Evolutionary conservation across 164 flowering plant species (phyloP).

Genomic region (Santalum album): DNA sequence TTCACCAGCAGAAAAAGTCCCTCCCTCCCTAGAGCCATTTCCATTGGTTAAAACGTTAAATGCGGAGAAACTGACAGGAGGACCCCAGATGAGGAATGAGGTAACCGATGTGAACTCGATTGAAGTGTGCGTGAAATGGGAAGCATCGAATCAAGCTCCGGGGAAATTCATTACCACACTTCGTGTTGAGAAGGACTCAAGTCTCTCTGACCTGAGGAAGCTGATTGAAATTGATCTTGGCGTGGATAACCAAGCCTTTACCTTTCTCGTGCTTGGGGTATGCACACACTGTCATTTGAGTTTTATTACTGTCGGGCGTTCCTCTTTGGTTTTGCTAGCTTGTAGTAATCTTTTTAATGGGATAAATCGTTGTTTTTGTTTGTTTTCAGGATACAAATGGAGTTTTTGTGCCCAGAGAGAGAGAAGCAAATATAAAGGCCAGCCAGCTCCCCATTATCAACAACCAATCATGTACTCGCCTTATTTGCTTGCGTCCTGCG

Average conservation of each 20-base stretch:
- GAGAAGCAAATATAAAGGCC: too few relatives aligned
- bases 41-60: constrained; percentile 11
- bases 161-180: constrained; percentile 58
- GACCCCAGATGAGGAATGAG: constrained; percentile 7
- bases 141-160: constrained; percentile 51
- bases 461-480: constrained; percentile 33
- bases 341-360: too few relatives aligned
- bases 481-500: constrained; percentile 45
- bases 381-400: too few relatives aligned
- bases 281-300: too few relatives aligned
- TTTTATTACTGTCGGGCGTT: too few relatives aligned
- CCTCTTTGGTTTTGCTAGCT: too few relatives aligned
- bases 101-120: constrained; percentile 8
- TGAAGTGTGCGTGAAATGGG: constrained; percentile 74
- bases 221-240: constrained; percentile 49
- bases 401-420: too few relatives aligned
- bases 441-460: constrained; percentile 51
- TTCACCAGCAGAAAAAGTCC: constrained; percentile 1
- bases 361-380: too few relatives aligned
- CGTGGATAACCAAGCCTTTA: constrained; percentile 45
- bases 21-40: neutral
- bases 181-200: constrained; percentile 42
- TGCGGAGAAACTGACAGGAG: constrained; percentile 14
- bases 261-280: constrained; percentile 66
- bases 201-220: constrained; percentile 59